Percentiles rank a stretch among this genome's conserved stretches.
Evolutionary conservation across 805 yeast species (phyloP).

Genomic region (Wickerhamomyces strasburgensis): DNA sequence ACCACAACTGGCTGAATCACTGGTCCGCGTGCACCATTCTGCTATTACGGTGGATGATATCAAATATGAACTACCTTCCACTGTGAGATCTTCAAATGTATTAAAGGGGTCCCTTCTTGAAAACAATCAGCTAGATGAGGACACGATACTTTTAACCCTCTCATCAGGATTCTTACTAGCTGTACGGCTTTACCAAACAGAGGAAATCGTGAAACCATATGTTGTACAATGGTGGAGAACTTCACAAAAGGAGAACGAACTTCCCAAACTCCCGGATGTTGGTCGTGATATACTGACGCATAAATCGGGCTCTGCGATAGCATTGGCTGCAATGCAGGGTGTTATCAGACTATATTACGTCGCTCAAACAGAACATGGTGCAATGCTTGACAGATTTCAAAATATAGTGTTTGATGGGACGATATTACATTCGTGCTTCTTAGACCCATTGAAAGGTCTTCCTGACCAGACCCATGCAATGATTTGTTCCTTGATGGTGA

Average conservation of each 20-base stretch:
- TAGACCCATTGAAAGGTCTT: conserved; percentile 29
- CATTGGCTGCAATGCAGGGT: conserved; percentile 33
- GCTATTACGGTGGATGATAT: conserved; percentile 15
- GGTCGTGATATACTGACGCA: conserved; percentile 32
- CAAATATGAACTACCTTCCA: conserved; percentile 8
- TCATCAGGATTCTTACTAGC: conserved; percentile 36
- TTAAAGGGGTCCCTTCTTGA: conserved; percentile 14
- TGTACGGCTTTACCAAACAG: conserved; percentile 30
- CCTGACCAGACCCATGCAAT: conserved; percentile 26
- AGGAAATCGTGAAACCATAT: conserved; percentile 29
- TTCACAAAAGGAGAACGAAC: conserved; percentile 11
- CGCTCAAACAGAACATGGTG: conserved; percentile 33
- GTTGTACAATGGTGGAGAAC: conserved; percentile 48
- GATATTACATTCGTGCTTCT: conserved; percentile 38
- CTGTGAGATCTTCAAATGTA: conserved; percentile 16
- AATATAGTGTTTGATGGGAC: conserved; percentile 39
- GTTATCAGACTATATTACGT: conserved; percentile 35
- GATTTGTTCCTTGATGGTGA: conserved; percentile 33
- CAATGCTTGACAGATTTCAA: conserved; percentile 32
- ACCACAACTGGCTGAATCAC: conserved; percentile 13
- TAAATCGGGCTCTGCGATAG: conserved; percentile 34
- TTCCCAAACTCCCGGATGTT: conserved; percentile 18
- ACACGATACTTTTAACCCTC: conserved; percentile 35
- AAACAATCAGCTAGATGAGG: conserved; percentile 22
- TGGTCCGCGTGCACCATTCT: conserved; percentile 12